Evolutionary conservation across 208 protist genomes (phyloP), one percentile per base, ranked within the genome.

Genomic region (Leptomonas seymouri): DNA sequence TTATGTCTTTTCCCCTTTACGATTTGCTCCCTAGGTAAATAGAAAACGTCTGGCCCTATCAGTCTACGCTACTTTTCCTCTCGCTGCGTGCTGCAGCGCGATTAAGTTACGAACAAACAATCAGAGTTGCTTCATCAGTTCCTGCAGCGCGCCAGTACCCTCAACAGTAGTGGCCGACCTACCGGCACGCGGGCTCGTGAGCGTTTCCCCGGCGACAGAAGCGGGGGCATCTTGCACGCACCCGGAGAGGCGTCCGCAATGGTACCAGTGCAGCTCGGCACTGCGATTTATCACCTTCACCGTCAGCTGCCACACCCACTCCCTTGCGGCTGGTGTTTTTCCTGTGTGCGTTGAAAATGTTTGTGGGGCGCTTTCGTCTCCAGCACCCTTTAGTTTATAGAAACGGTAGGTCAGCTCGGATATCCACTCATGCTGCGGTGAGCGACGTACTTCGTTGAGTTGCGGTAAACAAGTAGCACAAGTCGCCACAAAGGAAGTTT

Each of bases 341-440:
- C 31, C 9, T 39, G 55, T 20, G 23, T 14, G 3, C 12, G 21
- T n/a, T 50, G 20, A 39, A 27, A 25, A 50, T 0, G 20, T 25
- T 16, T 39, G 9, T 50, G 16, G 12, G 3, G 36, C 42, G 15
- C 41, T 54, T 11, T 36, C 23, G 28, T 30, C 28, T 34, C 8
- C 27, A 4, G 21, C 2, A 3, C 16, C 39, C 51, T 51, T 25
- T 8, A 9, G 50, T 21, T 1, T 23, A 9, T 6, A 6, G 30
- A 71, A 23, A 27, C 57, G 57, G 53, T 62, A 76, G 14, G 67
- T 53, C 39, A 76, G 39, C 63, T 31, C 34, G 18, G 71, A 70
- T 30, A 11, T 57, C 71, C 71, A 76, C 34, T 64, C 71, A 31
- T 76, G 59, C 56, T 76, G 71, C 7, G 71, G 28, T 7, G 71